Evolutionary conservation across 441 rosid species (phyloP).

Genomic region (Bruguiera hainesii): DNA sequence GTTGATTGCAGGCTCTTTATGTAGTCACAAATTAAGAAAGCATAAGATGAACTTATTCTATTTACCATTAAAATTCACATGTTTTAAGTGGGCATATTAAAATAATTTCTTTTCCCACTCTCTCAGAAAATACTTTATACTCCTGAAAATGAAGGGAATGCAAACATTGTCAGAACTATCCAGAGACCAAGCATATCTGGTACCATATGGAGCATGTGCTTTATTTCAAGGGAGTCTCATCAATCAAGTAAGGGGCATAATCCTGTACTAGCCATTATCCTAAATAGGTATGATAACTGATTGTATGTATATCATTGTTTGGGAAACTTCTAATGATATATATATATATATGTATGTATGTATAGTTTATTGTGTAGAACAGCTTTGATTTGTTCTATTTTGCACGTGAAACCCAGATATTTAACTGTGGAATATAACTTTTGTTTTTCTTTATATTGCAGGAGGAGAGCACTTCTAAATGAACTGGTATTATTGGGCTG

Average conservation of each 20-base stretch:
- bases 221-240: slow-evolving; percentile 57
- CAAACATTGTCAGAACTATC: slow-evolving; percentile 33
- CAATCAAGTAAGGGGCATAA: slow-evolving; percentile 60
- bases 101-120: slow-evolving; percentile 21
- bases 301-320: slow-evolving; percentile 21
- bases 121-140: slow-evolving; percentile 76
- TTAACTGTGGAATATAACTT: background rate
- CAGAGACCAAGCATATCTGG: slow-evolving; percentile 52
- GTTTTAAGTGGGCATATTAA: slow-evolving; percentile 24
- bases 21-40: slow-evolving; percentile 6
- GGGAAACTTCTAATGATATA: slow-evolving; percentile 8
- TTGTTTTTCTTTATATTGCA: slow-evolving; percentile 38
- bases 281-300: slow-evolving; percentile 69
- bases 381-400: slow-evolving; percentile 5
- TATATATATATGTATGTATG: too few species aligned
- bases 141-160: slow-evolving; percentile 52
- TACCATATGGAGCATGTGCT: slow-evolving; percentile 99
- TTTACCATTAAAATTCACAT: slow-evolving; percentile 8
- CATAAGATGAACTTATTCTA: slow-evolving; percentile 8
- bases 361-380: slow-evolving; percentile 17
- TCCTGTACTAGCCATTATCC: slow-evolving; percentile 84
- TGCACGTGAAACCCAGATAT: background rate
- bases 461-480: slow-evolving; percentile 65
- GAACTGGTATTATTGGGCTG: slow-evolving; percentile 72
- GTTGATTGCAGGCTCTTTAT: slow-evolving; percentile 32